These are phyloP conservation scores for Cladosporium sp. DNA, from an alignment of 2,329 filamentous ascomycete species.

Conservation along the genomic window DNA sequence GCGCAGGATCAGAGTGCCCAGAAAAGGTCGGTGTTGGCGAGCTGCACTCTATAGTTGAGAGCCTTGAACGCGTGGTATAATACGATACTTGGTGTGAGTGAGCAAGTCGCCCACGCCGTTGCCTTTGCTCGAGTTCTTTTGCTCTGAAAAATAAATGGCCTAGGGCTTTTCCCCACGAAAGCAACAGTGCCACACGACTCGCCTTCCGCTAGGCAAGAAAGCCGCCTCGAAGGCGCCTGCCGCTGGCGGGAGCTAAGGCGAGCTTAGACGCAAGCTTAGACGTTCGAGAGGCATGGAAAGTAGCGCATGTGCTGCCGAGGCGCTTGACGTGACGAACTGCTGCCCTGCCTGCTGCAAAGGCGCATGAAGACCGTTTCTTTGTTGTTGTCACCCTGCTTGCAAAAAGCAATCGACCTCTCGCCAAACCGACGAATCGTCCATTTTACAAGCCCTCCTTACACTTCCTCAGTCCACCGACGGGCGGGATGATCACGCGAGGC, in stretches of 20 bases:
- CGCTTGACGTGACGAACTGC: background rate
- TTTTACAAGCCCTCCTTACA: background rate
- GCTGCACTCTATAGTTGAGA: background rate
- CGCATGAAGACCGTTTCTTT: background rate
- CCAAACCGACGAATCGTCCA: background rate
- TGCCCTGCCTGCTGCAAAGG: background rate
- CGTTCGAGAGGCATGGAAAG: background rate
- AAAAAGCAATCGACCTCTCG: too few species aligned
- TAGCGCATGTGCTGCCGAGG: constrained; percentile 5
- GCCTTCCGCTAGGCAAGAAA: background rate
- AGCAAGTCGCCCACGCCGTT: background rate
- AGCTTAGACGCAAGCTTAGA: too few species aligned
- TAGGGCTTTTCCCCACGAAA: constrained; percentile 1
- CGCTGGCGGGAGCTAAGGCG: background rate
- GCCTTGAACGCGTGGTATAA: background rate
- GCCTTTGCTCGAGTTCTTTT: background rate
- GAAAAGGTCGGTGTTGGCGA: background rate
- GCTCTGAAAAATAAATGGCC: constrained; percentile 4
- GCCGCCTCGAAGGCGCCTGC: background rate
- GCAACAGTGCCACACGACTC: background rate
- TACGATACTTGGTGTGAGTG: background rate
- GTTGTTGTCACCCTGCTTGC: background rate
- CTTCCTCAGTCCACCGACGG: background rate
- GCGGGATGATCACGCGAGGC: constrained; percentile 9
- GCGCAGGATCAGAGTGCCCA: background rate